Conservation (phyloP, 768 basidiomycete genomes). For the Collybia mongolica region DNA sequence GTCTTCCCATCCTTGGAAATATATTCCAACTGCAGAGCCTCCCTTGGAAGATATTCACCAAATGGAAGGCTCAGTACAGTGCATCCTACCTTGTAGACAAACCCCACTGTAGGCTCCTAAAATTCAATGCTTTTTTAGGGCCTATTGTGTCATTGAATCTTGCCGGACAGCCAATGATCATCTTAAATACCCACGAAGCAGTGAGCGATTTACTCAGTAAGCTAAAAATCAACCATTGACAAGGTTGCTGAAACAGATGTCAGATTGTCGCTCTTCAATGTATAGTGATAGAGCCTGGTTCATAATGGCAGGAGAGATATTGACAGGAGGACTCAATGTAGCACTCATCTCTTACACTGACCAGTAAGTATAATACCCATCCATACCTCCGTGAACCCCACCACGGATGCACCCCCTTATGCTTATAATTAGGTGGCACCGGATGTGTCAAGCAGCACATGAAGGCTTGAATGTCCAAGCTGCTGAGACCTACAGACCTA, state of each 20-base stretch:
- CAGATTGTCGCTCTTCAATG: constrained; percentile 1
- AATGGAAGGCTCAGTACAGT: constrained; percentile 2
- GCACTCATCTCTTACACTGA: constrained; percentile 1
- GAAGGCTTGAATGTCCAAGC: not conserved
- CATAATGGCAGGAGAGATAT: not conserved
- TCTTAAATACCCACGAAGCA: constrained; percentile 1
- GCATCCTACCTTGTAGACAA: not conserved
- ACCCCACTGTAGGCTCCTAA: not conserved
- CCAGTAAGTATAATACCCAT: not conserved
- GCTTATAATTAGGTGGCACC: not conserved
- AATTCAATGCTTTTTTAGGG: not conserved
- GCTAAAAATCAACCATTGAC: not conserved
- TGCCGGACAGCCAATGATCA: constrained; percentile 2
- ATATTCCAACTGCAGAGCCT: constrained; percentile 1
- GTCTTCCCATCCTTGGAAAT: constrained; percentile 4
- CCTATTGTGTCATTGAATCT: constrained; percentile 1
- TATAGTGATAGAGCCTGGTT: constrained; percentile 4
- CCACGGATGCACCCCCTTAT: no score
- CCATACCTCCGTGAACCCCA: not conserved
- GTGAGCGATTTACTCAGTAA: not conserved
- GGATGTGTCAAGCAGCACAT: not conserved
- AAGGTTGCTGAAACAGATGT: not conserved
- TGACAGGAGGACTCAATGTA: not conserved
- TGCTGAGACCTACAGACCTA: not conserved
- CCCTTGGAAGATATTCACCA: not conserved